These are phyloP conservation scores for Mrakia hoshinonis DNA, from an alignment of 768 basidiomycete genomes.

Conservation along the genomic window DNA sequence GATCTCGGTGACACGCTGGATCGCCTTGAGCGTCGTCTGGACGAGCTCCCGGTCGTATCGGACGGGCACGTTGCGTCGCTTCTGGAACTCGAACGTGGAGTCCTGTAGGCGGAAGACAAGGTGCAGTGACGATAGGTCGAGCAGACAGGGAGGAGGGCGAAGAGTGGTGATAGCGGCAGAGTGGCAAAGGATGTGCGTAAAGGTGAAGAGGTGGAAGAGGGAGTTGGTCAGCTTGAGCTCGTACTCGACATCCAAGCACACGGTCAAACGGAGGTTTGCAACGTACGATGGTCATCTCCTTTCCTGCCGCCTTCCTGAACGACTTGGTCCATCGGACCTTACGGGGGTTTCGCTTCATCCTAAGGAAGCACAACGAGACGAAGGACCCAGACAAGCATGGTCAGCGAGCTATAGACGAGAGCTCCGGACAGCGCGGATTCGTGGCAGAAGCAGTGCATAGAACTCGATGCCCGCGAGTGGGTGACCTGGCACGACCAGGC, in stretches of 20 bases:
- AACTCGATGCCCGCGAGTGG: too few species aligned
- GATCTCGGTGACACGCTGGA: conserved; percentile 91
- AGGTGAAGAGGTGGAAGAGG: not conserved
- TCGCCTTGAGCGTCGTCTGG: conserved; percentile 86
- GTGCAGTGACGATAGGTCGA: not conserved
- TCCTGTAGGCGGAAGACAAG: conserved; percentile 51
- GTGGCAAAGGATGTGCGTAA: not conserved
- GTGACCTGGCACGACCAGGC: too few species aligned
- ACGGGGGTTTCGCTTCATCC: conserved; percentile 98
- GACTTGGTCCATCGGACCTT: conserved; percentile 99
- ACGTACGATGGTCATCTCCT: conserved; percentile 96
- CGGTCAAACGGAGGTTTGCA: too few species aligned
- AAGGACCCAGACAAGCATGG: not conserved
- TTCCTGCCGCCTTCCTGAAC: conserved; percentile 94
- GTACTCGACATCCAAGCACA: too few species aligned
- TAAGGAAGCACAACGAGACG: conserved; percentile 36
- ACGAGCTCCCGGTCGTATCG: conserved; percentile 92
- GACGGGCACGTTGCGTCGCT: conserved; percentile 92
- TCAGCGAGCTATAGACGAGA: not conserved
- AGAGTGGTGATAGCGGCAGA: not conserved
- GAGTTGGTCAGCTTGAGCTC: too few species aligned
- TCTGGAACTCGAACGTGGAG: conserved; percentile 97
- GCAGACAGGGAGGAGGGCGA: conserved; percentile 1
- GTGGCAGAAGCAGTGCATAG: too few species aligned
- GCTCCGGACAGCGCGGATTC: too few species aligned